These are phyloP conservation scores for Atkinsonella hypoxylon DNA, from an alignment of 2,329 filamentous ascomycete genomes.

Conservation along the genomic window DNA sequence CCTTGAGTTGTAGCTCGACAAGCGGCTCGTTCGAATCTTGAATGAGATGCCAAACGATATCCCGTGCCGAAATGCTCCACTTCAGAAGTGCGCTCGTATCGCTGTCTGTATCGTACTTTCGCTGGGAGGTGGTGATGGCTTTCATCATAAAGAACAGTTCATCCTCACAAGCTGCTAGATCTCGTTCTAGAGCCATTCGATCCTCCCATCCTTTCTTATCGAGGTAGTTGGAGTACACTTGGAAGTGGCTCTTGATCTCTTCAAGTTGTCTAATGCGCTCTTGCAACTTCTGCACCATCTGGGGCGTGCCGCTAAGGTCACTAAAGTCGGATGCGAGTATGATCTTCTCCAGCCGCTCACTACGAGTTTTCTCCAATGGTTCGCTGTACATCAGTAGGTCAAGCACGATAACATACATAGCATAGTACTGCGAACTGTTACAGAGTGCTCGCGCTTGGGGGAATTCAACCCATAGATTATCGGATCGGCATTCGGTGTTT, in stretches of 20 bases:
- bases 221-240: constrained; percentile 76
- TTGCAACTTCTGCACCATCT: constrained; percentile 85
- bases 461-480: constrained; percentile 95
- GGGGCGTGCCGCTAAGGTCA: constrained; percentile 82
- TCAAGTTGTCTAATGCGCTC: constrained; percentile 87
- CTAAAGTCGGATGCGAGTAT: constrained; percentile 98
- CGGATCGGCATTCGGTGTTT: constrained; percentile 66
- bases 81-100: constrained; percentile 70
- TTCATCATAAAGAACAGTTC: constrained; percentile 99
- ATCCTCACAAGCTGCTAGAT: constrained; percentile 81
- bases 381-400: constrained; percentile 95
- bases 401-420: constrained; percentile 94
- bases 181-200: constrained; percentile 74
- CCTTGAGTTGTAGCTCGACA: constrained; percentile 83
- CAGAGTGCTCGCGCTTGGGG: constrained; percentile 89
- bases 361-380: constrained; percentile 92
- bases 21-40: constrained; percentile 77
- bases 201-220: constrained; percentile 90
- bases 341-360: constrained; percentile 91
- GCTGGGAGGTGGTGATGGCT: constrained; percentile 91
- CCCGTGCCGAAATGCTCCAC: constrained; percentile 87
- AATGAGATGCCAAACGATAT: constrained; percentile 96
- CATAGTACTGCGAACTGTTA: constrained; percentile 94
- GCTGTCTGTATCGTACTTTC: constrained; percentile 61
- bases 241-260: constrained; percentile 94